phyloP scores from a whole-genome alignment of 2,329 filamentous ascomycete genomes.

The Colletotrichum tofieldiae region DNA sequence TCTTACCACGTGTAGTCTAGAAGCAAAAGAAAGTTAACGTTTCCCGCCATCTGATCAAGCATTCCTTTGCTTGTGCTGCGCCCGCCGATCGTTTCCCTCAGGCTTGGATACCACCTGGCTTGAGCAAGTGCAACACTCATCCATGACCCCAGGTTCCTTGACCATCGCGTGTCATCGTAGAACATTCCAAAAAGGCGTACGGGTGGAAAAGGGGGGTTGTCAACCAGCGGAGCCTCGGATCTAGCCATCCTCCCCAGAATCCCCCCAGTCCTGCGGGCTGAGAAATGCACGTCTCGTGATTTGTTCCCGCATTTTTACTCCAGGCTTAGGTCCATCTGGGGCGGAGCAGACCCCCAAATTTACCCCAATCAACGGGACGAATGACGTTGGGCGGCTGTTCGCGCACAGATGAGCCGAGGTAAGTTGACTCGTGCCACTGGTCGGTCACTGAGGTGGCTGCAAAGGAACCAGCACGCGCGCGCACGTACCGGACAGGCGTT shows the following conservation, averaged over 20 bases:
- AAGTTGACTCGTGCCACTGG: slow-evolving; percentile 35
- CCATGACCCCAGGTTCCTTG: background rate
- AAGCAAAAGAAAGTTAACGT: background rate
- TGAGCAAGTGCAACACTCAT: background rate
- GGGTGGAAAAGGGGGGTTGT: background rate
- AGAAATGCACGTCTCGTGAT: slow-evolving; percentile 41
- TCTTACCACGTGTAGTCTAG: background rate
- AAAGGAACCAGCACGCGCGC: slow-evolving; percentile 11
- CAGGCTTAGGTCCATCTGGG: slow-evolving; percentile 2
- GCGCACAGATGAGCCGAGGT: slow-evolving; percentile 45
- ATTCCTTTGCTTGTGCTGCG: background rate
- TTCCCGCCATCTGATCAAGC: background rate
- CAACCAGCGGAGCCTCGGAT: slow-evolving; percentile 33
- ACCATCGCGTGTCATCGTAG: background rate
- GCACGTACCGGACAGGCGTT: background rate
- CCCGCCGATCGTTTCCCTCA: too few species aligned
- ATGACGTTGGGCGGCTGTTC: slow-evolving; percentile 23
- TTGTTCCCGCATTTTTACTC: slow-evolving; percentile 40
- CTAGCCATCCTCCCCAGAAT: slow-evolving; percentile 4
- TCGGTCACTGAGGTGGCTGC: background rate
- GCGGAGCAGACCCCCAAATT: background rate
- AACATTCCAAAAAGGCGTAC: background rate
- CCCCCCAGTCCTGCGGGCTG: slow-evolving; percentile 20
- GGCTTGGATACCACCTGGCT: background rate
- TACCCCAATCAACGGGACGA: slow-evolving; percentile 38